Conservation (phyloP, 2,329 filamentous ascomycete genomes). For the Teratosphaeria nubilosa region DNA sequence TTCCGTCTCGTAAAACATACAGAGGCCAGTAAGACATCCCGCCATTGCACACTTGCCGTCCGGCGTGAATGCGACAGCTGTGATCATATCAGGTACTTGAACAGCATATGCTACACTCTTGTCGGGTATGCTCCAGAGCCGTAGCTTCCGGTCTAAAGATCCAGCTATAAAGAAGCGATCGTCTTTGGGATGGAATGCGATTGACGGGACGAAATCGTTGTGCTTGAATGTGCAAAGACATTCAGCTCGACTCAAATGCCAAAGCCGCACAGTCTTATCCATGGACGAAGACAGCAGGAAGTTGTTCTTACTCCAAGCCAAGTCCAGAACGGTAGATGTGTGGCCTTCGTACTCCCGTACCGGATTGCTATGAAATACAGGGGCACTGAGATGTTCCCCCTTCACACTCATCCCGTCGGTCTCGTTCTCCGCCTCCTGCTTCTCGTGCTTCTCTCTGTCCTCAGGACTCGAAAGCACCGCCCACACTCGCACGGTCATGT, state of each 20-base stretch:
- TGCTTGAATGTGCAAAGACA: slow-evolving; percentile 92
- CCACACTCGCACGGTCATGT: slow-evolving; percentile 78
- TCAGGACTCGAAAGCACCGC: slow-evolving; percentile 73
- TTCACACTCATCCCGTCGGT: slow-evolving; percentile 42
- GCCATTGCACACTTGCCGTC: slow-evolving; percentile 86
- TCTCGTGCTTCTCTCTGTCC: slow-evolving; percentile 64
- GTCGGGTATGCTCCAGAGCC: slow-evolving; percentile 95
- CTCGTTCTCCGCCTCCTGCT: slow-evolving; percentile 48
- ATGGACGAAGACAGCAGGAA: slow-evolving; percentile 92
- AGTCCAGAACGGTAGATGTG: slow-evolving; percentile 71
- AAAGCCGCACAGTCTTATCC: slow-evolving; percentile 93
- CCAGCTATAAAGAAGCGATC: slow-evolving; percentile 95
- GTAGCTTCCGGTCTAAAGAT: slow-evolving; percentile 75
- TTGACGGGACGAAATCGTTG: slow-evolving; percentile 87
- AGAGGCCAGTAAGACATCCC: slow-evolving; percentile 74
- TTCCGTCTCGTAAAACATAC: slow-evolving; percentile 87
- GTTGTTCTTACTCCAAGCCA: slow-evolving; percentile 99
- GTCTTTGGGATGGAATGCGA: slow-evolving; percentile 87
- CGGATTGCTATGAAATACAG: slow-evolving; percentile 75
- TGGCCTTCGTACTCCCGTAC: slow-evolving; percentile 75
- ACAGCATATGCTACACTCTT: slow-evolving; percentile 80
- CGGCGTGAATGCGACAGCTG: slow-evolving; percentile 84
- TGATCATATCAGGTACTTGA: slow-evolving; percentile 76
- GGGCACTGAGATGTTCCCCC: slow-evolving; percentile 59
- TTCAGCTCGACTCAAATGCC: slow-evolving; percentile 78